These are phyloP conservation scores for Colletotrichum sp. DNA, from an alignment of 2,329 filamentous ascomycete species.

Conservation along the genomic window DNA sequence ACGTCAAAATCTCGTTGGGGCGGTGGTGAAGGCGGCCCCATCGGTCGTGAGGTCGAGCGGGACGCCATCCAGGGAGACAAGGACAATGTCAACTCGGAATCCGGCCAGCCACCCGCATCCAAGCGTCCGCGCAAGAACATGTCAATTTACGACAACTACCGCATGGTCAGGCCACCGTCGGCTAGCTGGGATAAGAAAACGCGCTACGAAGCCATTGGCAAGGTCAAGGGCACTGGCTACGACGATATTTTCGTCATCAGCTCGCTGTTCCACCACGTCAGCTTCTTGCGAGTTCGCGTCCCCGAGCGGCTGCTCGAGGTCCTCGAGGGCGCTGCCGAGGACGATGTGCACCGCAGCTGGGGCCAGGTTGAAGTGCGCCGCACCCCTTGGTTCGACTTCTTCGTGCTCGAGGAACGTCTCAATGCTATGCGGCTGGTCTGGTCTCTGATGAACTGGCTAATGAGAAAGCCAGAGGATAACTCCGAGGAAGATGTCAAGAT, in stretches of 20 bases:
- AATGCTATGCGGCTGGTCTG: constrained; percentile 63
- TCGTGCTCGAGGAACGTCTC: constrained; percentile 57
- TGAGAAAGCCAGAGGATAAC: constrained; percentile 48
- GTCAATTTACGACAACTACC: constrained; percentile 67
- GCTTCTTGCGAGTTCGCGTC: constrained; percentile 63
- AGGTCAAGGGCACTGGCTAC: constrained; percentile 47
- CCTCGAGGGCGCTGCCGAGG: constrained; percentile 50
- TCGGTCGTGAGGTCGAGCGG: constrained; percentile 64
- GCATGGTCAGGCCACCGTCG: constrained; percentile 63
- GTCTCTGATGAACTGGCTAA: constrained; percentile 65
- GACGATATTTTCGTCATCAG: constrained; percentile 69
- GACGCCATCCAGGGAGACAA: constrained; percentile 52
- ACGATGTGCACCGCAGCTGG: constrained; percentile 48
- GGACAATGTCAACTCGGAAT: constrained; percentile 35
- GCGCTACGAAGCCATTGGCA: constrained; percentile 63
- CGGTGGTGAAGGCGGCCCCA: constrained; percentile 65
- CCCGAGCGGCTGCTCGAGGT: constrained; percentile 57
- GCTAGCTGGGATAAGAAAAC: constrained; percentile 66
- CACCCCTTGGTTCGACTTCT: constrained; percentile 67
- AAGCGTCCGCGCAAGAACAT: constrained; percentile 61
- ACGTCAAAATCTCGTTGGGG: constrained; percentile 66
- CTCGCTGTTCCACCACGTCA: constrained; percentile 66
- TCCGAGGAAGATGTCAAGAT: constrained; percentile 27
- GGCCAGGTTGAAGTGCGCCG: constrained; percentile 60
- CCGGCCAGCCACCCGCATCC: constrained; percentile 28